phyloP scores from a whole-genome alignment of 2,329 filamentous ascomycete genomes.

The Hypoxylon sp. region DNA sequence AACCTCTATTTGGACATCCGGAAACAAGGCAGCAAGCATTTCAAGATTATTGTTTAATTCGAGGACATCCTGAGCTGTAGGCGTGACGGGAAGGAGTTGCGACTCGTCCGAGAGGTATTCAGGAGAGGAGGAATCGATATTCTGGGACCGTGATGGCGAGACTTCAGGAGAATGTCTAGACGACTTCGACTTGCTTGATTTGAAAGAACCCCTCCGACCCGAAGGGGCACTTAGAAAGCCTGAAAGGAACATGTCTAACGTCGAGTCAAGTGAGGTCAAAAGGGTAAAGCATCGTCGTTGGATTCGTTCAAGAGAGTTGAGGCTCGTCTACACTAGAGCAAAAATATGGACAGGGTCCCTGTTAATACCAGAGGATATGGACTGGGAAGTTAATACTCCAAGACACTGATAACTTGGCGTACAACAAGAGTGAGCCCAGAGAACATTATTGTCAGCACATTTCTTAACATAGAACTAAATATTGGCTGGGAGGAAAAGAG shows the following conservation, averaged over 20 bases:
- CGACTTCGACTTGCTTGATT: conserved; percentile 37
- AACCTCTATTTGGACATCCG: conserved; percentile 84
- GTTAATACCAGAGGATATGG: conserved; percentile 26
- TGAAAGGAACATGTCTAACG: conserved; percentile 51
- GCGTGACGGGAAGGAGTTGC: conserved; percentile 64
- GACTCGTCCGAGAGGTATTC: conserved; percentile 71
- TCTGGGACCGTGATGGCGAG: conserved; percentile 44
- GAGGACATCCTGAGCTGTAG: conserved; percentile 73
- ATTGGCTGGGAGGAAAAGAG: not conserved
- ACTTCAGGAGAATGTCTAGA: conserved; percentile 39
- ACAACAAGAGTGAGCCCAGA: conserved; percentile 3
- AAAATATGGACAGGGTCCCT: conserved; percentile 29
- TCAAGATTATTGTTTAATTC: conserved; percentile 80
- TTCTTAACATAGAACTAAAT: not conserved
- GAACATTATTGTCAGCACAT: conserved; percentile 15
- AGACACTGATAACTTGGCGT: conserved; percentile 4
- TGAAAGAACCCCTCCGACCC: conserved; percentile 43
- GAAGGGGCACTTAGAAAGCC: conserved; percentile 46
- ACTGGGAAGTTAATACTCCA: conserved; percentile 25
- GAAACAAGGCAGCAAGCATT: conserved; percentile 80
- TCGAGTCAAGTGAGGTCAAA: conserved; percentile 30
- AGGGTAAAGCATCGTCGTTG: conserved; percentile 44
- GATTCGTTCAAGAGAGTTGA: conserved; percentile 10
- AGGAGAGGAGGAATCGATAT: conserved; percentile 48
- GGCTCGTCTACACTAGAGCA: conserved; percentile 19